Evolutionary conservation across 179 eudicot genomes (phyloP).

Genomic region (Camellia oleifera): DNA sequence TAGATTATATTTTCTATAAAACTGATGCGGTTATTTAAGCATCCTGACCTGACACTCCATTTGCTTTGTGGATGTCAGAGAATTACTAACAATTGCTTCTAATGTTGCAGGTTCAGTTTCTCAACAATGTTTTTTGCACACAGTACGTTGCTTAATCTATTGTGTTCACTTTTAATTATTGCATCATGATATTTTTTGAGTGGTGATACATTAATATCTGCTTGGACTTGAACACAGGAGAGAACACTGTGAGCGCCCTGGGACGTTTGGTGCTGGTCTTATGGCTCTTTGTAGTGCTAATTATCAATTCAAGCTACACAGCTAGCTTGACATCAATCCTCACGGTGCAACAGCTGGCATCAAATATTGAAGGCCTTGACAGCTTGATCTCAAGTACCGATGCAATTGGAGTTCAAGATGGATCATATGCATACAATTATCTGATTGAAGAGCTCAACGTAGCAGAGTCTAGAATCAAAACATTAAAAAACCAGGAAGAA

Average conservation of each 20-base stretch:
- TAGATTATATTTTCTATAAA: too few relatives aligned
- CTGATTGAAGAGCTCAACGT: slow-evolving; percentile 55
- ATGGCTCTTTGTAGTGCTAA: slow-evolving; percentile 80
- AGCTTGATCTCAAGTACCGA: slow-evolving; percentile 55
- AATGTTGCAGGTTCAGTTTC: slow-evolving; percentile 75
- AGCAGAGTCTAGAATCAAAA: slow-evolving; percentile 51
- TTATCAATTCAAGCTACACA: slow-evolving; percentile 84
- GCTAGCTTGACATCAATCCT: slow-evolving; percentile 90
- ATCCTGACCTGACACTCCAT: too few relatives aligned
- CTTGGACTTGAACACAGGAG: slow-evolving; percentile 41
- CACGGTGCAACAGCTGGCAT: slow-evolving; percentile 70
- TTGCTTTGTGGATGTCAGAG: background rate
- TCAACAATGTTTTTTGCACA: slow-evolving; percentile 88
- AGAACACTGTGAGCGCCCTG: slow-evolving; percentile 64
- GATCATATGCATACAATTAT: slow-evolving; percentile 75
- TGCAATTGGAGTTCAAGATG: slow-evolving; percentile 79
- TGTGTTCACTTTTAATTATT: background rate
- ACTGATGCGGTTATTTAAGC: too few relatives aligned
- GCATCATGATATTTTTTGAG: background rate
- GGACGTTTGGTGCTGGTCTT: slow-evolving; percentile 72
- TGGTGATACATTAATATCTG: background rate
- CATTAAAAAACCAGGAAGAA: slow-evolving; percentile 39
- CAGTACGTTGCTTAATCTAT: slow-evolving; percentile 37
- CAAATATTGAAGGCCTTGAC: slow-evolving; percentile 69
- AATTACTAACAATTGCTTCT: slow-evolving; percentile 12